Evolutionary conservation across 2,329 filamentous ascomycete genomes (phyloP).

Genomic region (Meredithiella fracta): DNA sequence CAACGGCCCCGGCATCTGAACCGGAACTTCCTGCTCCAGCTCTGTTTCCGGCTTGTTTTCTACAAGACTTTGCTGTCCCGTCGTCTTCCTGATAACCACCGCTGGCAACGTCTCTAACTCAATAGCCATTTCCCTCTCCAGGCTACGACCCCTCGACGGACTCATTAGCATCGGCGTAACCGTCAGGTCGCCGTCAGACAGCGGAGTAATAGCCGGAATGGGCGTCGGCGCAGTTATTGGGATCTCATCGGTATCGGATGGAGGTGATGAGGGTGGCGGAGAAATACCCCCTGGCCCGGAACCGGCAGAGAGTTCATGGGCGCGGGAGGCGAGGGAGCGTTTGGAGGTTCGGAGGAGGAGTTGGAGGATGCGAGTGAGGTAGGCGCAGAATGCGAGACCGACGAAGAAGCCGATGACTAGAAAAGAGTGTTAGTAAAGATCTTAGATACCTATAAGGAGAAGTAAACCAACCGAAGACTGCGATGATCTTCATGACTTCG

Average conservation of each 20-base stretch:
- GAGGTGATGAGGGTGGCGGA: neutral
- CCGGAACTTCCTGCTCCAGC: too few relatives aligned
- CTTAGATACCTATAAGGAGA: neutral
- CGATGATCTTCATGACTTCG: constrained; percentile 43
- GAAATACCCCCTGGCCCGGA: neutral
- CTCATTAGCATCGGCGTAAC: neutral
- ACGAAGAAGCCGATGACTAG: constrained; percentile 38
- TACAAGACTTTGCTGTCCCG: neutral
- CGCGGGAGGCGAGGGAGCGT: constrained; percentile 32
- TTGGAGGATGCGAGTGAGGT: constrained; percentile 37
- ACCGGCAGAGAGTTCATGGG: constrained; percentile 27
- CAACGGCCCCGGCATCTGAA: constrained; percentile 6
- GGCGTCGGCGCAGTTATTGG: constrained; percentile 24
- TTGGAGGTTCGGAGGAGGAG: constrained; percentile 35
- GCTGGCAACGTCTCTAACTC: neutral
- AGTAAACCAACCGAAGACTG: constrained; percentile 34
- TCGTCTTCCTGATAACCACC: neutral
- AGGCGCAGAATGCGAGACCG: constrained; percentile 36
- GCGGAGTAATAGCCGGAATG: neutral
- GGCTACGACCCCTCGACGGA: constrained; percentile 9
- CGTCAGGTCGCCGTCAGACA: neutral
- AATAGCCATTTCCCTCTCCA: neutral
- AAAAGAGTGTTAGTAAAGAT: neutral
- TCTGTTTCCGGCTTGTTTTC: neutral
- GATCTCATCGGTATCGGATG: constrained; percentile 28